phyloP scores from a whole-genome alignment of 2,329 filamentous ascomycete species.

The Grosmannia serpens region DNA sequence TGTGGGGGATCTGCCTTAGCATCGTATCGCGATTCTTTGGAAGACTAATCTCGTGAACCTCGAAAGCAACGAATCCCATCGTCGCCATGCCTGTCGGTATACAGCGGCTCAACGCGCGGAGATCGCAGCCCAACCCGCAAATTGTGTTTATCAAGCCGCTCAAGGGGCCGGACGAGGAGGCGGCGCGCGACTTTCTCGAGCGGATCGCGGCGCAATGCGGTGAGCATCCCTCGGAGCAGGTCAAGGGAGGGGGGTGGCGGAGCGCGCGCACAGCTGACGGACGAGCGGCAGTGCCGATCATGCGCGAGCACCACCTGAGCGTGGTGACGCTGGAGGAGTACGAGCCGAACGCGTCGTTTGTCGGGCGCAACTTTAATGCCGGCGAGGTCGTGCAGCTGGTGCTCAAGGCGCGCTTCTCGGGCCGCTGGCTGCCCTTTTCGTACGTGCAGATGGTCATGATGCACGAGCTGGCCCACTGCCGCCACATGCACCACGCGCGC shows the following conservation, averaged over 20 bases:
- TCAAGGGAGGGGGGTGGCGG: neutral
- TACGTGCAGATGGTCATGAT: slow-evolving; percentile 95
- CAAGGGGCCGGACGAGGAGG: slow-evolving; percentile 48
- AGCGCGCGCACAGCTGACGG: neutral
- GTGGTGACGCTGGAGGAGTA: slow-evolving; percentile 71
- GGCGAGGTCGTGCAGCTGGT: slow-evolving; percentile 82
- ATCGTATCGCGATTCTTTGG: neutral
- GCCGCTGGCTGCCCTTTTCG: slow-evolving; percentile 66
- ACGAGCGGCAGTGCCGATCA: slow-evolving; percentile 46
- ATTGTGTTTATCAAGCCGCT: slow-evolving; percentile 82
- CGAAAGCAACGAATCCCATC: neutral
- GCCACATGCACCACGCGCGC: slow-evolving; percentile 81
- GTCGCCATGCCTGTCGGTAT: slow-evolving; percentile 61
- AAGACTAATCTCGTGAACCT: no score
- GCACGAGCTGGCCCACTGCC: slow-evolving; percentile 80
- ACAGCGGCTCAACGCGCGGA: slow-evolving; percentile 65
- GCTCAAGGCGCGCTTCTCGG: slow-evolving; percentile 51
- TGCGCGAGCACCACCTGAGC: slow-evolving; percentile 52
- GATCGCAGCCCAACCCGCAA: slow-evolving; percentile 61
- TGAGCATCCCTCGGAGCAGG: slow-evolving; percentile 23
- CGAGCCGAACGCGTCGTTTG: slow-evolving; percentile 69
- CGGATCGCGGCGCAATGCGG: slow-evolving; percentile 71
- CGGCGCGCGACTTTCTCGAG: slow-evolving; percentile 60
- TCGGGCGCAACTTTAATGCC: slow-evolving; percentile 82
- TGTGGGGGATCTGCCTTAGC: neutral